A percentile compares a stretch with the other conserved stretches of the same genome.
These are phyloP conservation scores for Blastobotrys elegans DNA, from an alignment of 1,139 yeast species.

Conservation along the genomic window DNA sequence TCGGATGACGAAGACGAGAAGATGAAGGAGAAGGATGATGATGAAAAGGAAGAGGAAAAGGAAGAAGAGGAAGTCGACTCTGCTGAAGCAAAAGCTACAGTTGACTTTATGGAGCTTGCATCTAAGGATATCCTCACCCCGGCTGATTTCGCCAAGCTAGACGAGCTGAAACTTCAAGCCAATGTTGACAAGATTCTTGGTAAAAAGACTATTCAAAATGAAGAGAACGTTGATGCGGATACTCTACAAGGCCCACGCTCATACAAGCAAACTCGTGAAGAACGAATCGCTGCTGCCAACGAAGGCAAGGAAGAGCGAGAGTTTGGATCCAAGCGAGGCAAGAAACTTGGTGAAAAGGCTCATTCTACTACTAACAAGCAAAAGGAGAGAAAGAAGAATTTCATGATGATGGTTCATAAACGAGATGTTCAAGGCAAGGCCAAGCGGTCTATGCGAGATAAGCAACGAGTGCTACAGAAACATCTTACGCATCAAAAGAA, in stretches of 20 bases:
- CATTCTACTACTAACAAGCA: constrained; percentile 94
- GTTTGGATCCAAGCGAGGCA: constrained; percentile 82
- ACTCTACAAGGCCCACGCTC: constrained; percentile 77
- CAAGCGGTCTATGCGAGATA: constrained; percentile 81
- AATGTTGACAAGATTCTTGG: constrained; percentile 78
- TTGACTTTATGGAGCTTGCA: constrained; percentile 40
- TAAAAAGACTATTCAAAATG: constrained; percentile 43
- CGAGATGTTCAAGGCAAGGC: constrained; percentile 91
- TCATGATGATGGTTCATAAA: constrained; percentile 97
- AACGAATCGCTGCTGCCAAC: constrained; percentile 75
- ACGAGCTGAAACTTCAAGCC: constrained; percentile 77
- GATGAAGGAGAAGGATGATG: constrained; percentile 24
- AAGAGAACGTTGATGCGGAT: constrained; percentile 79
- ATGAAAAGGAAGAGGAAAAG: no score
- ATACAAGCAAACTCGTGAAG: constrained; percentile 84
- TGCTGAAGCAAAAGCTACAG: constrained; percentile 14
- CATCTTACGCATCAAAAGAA: constrained; percentile 87
- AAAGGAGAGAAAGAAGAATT: constrained; percentile 97
- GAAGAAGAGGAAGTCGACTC: constrained; percentile 24
- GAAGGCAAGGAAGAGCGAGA: constrained; percentile 88
- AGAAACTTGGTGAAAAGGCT: constrained; percentile 55
- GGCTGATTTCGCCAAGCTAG: constrained; percentile 93
- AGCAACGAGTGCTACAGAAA: constrained; percentile 78
- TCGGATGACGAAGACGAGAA: constrained; percentile 30
- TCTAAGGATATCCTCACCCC: constrained; percentile 83